Evolutionary conservation across 305 asterid genomes (phyloP), one percentile per base, ranked within the genome.

Genomic region (Fraxinus sp.): DNA sequence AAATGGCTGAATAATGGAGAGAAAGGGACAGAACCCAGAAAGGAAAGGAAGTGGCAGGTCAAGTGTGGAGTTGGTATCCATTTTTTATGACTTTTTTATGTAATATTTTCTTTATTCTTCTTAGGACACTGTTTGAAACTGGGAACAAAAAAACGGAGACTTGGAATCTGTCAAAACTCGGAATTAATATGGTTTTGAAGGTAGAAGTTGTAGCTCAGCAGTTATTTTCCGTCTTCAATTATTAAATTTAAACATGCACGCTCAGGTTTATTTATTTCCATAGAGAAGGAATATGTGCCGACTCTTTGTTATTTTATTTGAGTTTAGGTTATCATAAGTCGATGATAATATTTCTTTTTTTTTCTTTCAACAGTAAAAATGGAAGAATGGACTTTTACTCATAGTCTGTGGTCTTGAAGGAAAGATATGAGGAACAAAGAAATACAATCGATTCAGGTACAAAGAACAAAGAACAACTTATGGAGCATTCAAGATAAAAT

Each of bases 31-130:
- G n/a, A 66, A 66, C 36, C n/a, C 74, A 26, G 78, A 78, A 91
- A 88, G 78, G 78, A 91, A 89, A 80, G 78, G 78, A 91, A 89
- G 80, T 90, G 95, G 93, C 90, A 93, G 88, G 88, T 57, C 86
- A 39, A 90, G 88, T 81, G 90, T 77, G 88, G 88, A 91, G 94
- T 91, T 89, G 96, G 90, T 89, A 26, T 84, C 82, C 87, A 87
- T 81, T 66, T 24, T 88, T 86, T 84, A 85, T 84, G 88, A 80
- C 81, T 41, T 62, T 22, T 20, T 0, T 22, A 64, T 64, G 24
- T 4, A 3, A 9, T 3, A 20, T 64, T 22, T 59, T 8, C 35
- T 24, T 26, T 64, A n/a, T 10, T 9, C 35, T 64, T 64, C 35
- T 64, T 64, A 64, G 36, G 73, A 64, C 10, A 64, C 35, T 22